Evolutionary conservation across 2,329 filamentous ascomycete species (phyloP).

Genomic region (Chrysoporthe deuterocubensis): DNA sequence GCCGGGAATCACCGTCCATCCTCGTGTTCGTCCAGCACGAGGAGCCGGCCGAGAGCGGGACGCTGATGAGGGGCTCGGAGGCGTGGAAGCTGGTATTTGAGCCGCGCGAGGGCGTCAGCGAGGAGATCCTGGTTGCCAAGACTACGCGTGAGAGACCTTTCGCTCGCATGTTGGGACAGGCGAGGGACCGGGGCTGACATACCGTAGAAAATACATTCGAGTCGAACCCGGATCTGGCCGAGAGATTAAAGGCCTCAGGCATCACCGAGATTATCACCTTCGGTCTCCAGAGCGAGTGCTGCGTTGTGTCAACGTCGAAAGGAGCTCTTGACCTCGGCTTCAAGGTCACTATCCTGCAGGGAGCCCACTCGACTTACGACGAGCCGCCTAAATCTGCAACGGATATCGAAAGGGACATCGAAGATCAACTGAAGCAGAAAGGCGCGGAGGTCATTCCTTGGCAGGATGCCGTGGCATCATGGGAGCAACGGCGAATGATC

Average conservation of each 20-base stretch:
- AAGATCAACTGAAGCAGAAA: slow-evolving; percentile 31
- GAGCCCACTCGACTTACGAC: slow-evolving; percentile 41
- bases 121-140: slow-evolving; percentile 36
- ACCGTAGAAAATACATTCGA: slow-evolving; percentile 36
- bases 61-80: slow-evolving; percentile 33
- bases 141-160: slow-evolving; percentile 33
- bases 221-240: slow-evolving; percentile 37
- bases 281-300: slow-evolving; percentile 41
- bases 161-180: neutral
- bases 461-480: slow-evolving; percentile 30
- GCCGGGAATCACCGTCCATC: slow-evolving; percentile 15
- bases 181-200: neutral
- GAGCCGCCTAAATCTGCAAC: slow-evolving; percentile 30
- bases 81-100: slow-evolving; percentile 38
- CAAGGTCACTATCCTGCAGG: slow-evolving; percentile 35
- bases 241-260: slow-evolving; percentile 31
- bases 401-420: slow-evolving; percentile 37
- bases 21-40: slow-evolving; percentile 40
- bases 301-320: slow-evolving; percentile 35
- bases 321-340: slow-evolving; percentile 37
- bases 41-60: slow-evolving; percentile 33
- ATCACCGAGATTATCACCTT: slow-evolving; percentile 35
- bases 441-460: slow-evolving; percentile 34
- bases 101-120: slow-evolving; percentile 28
- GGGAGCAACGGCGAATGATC: slow-evolving; percentile 27